These are phyloP conservation scores for Phytophthora sojae DNA, from an alignment of 352 stramenopile genomes.

Conservation along the genomic window DNA sequence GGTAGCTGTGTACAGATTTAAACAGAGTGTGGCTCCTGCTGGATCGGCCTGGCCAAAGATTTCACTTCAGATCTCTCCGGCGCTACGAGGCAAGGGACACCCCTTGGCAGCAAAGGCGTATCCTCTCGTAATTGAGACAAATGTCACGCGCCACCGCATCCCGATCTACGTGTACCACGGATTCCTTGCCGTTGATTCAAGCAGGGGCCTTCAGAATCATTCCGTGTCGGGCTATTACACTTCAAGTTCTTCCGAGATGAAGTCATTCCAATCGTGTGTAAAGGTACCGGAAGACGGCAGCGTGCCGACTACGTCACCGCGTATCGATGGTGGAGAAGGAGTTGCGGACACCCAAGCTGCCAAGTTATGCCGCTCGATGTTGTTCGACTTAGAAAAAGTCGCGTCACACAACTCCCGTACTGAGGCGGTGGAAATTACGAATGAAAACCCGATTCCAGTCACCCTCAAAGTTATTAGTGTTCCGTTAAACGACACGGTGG, in stretches of 20 bases:
- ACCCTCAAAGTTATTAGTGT: constrained; percentile 33
- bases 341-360: constrained; percentile 16
- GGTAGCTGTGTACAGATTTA: constrained; percentile 45
- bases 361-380: constrained; percentile 47
- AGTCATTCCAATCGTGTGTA: constrained; percentile 21
- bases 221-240: constrained; percentile 28
- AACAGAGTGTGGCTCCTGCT: constrained; percentile 20
- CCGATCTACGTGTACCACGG: constrained; percentile 46
- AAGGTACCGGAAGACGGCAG: constrained; percentile 14
- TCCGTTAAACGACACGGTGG: constrained; percentile 24
- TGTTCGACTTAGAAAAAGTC: constrained; percentile 57
- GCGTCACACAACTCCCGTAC: constrained; percentile 31
- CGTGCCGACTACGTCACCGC: constrained; percentile 14
- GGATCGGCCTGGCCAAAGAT: constrained; percentile 44
- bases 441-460: constrained; percentile 54
- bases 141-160: constrained; percentile 46
- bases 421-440: constrained; percentile 54
- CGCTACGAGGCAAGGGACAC: constrained; percentile 1
- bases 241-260: constrained; percentile 7
- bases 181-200: constrained; percentile 41
- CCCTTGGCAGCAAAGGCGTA: constrained; percentile 26
- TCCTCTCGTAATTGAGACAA: constrained; percentile 50
- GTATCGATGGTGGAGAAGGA: constrained; percentile 27
- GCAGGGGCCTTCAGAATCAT: constrained; percentile 32
- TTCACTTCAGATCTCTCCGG: constrained; percentile 37